These are phyloP conservation scores for Trametes coccinea DNA, from an alignment of 768 basidiomycete species.

Conservation along the genomic window DNA sequence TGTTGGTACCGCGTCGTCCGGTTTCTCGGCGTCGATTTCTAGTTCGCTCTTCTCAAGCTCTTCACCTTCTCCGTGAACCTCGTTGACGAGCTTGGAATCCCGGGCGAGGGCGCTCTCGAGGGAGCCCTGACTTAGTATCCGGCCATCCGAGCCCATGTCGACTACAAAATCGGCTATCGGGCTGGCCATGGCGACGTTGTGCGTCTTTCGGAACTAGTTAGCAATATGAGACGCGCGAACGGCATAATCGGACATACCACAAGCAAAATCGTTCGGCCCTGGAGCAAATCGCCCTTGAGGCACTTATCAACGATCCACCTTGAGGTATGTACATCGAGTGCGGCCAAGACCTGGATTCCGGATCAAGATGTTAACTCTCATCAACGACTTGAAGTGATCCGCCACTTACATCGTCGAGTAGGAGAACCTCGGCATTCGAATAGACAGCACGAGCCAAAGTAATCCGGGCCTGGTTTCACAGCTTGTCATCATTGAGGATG, in stretches of 20 bases:
- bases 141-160: constrained; percentile 51
- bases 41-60: constrained; percentile 27
- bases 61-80: constrained; percentile 25
- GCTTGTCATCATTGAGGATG: too few relatives aligned
- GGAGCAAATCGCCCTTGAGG: constrained; percentile 43
- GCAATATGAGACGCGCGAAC: neutral
- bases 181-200: constrained; percentile 50
- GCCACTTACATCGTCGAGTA: constrained; percentile 40
- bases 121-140: constrained; percentile 46
- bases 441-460: constrained; percentile 45
- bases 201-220: constrained; percentile 34
- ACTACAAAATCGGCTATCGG: constrained; percentile 56
- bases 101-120: constrained; percentile 44
- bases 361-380: constrained; percentile 44
- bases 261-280: constrained; percentile 46
- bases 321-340: constrained; percentile 52
- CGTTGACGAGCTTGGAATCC: constrained; percentile 34
- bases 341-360: constrained; percentile 42
- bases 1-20: constrained; percentile 18
- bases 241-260: constrained; percentile 36
- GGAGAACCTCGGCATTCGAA: constrained; percentile 36
- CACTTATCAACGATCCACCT: constrained; percentile 45
- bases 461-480: constrained; percentile 33
- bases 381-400: constrained; percentile 12
- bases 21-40: constrained; percentile 26